These are phyloP conservation scores for Styphnolobium japonicum DNA, from an alignment of 306 rosid species.

Conservation along the genomic window DNA sequence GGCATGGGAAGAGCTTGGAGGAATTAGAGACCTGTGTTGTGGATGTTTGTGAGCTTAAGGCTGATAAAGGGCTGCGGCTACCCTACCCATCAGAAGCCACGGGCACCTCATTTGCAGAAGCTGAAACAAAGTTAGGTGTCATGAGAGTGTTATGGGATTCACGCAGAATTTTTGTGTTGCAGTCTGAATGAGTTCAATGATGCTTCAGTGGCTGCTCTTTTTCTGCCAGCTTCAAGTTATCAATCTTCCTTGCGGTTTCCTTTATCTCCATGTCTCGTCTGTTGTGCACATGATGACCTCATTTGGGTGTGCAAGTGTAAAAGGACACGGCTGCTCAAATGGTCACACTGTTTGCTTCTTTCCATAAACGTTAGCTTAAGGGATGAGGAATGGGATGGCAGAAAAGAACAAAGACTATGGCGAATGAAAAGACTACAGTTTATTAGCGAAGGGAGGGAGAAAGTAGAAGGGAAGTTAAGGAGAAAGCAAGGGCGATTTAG, in stretches of 20 bases:
- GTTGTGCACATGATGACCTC: neutral
- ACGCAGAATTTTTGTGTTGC: constrained; percentile 35
- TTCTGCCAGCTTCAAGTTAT: neutral
- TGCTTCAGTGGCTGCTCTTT: neutral
- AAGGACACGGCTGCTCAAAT: neutral
- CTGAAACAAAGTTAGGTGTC: constrained; percentile 57
- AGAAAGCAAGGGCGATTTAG: neutral
- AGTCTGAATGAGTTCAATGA: constrained; percentile 30
- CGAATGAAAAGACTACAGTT: neutral
- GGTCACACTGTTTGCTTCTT: neutral
- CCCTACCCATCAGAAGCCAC: constrained; percentile 60
- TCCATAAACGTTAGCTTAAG: neutral
- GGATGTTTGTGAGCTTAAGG: constrained; percentile 60
- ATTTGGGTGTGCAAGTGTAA: neutral
- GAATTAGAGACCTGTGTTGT: constrained; percentile 51
- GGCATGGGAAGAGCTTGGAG: constrained; percentile 59
- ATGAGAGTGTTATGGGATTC: constrained; percentile 76
- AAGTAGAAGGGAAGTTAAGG: neutral
- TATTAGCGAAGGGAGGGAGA: neutral
- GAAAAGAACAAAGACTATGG: neutral
- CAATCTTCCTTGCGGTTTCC: neutral
- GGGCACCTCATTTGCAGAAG: constrained; percentile 62
- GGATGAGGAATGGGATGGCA: neutral
- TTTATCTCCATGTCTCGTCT: neutral
- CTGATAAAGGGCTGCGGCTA: constrained; percentile 43